Conservation (phyloP, 2,329 filamentous ascomycete genomes). For the Sporothrix euskadiensis region DNA sequence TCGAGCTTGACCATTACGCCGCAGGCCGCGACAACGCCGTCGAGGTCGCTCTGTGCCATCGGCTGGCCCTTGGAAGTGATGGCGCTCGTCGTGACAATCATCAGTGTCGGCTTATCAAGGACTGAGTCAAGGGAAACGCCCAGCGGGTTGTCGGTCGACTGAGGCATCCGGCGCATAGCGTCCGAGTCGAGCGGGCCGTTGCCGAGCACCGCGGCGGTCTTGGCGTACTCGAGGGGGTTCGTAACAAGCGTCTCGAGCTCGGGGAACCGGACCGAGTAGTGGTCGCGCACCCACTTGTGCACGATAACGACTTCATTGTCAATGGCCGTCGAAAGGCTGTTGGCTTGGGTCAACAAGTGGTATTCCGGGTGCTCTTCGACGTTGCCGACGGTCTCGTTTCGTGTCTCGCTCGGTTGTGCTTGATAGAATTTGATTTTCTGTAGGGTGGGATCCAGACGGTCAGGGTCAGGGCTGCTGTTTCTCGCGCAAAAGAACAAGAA, state of each 20-base stretch:
- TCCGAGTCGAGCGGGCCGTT: slow-evolving; percentile 84
- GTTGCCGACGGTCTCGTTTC: slow-evolving; percentile 68
- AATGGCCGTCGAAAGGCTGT: slow-evolving; percentile 86
- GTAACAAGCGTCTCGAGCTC: slow-evolving; percentile 88
- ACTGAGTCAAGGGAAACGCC: slow-evolving; percentile 74
- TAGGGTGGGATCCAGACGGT: slow-evolving; percentile 48
- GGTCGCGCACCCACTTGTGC: slow-evolving; percentile 94
- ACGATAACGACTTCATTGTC: slow-evolving; percentile 90
- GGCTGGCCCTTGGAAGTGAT: slow-evolving; percentile 82
- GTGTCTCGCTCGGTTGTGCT: slow-evolving; percentile 64
- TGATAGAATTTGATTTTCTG: slow-evolving; percentile 82
- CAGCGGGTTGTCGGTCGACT: slow-evolving; percentile 75
- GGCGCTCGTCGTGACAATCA: slow-evolving; percentile 94
- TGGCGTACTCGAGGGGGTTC: slow-evolving; percentile 91
- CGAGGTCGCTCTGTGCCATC: slow-evolving; percentile 72
- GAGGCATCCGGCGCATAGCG: slow-evolving; percentile 77
- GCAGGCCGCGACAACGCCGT: slow-evolving; percentile 73
- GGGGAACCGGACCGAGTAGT: slow-evolving; percentile 91
- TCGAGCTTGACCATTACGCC: slow-evolving; percentile 87
- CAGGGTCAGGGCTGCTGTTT: slow-evolving; percentile 64
- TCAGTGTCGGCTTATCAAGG: slow-evolving; percentile 83
- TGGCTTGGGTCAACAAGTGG: slow-evolving; percentile 82
- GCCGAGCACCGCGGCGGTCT: slow-evolving; percentile 87
- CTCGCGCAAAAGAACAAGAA: slow-evolving; percentile 41
- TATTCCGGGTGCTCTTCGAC: slow-evolving; percentile 93